These are phyloP conservation scores for Inga oerstediana DNA, from an alignment of 306 rosid genomes.

Conservation along the genomic window DNA sequence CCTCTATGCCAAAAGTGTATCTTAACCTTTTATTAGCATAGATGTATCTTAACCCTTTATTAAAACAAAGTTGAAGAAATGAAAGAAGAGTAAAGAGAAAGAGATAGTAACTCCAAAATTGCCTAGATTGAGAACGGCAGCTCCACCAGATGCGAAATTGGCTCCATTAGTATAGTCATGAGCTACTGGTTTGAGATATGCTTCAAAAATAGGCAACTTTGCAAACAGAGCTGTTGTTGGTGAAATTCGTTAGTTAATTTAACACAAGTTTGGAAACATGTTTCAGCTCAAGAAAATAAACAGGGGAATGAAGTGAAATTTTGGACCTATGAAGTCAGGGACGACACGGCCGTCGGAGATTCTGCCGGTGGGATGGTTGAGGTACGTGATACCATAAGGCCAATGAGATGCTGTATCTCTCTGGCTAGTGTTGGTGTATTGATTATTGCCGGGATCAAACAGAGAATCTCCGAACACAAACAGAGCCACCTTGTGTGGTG, in stretches of 20 bases:
- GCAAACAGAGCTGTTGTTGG: conserved; percentile 45
- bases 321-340: conserved; percentile 43
- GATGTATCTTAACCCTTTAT: no score
- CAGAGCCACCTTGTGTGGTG: conserved; percentile 1
- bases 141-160: conserved; percentile 54
- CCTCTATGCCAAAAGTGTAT: no score
- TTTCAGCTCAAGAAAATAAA: no score
- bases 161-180: conserved; percentile 24
- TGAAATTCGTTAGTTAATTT: background rate
- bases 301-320: no score
- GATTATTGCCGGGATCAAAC: conserved; percentile 46
- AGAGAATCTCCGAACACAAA: conserved; percentile 46
- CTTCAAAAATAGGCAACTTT: conserved; percentile 36
- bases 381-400: conserved; percentile 54
- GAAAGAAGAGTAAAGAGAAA: background rate
- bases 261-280: no score
- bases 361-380: conserved; percentile 44
- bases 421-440: background rate
- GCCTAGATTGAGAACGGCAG: conserved; percentile 37
- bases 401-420: background rate
- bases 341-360: conserved; percentile 47
- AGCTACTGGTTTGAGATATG: conserved; percentile 39
- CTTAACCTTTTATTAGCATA: no score
- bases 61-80: background rate
- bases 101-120: conserved; percentile 19